Evolutionary conservation across 495 filamentous ascomycete species (phyloP).

Genomic region (Daldinia childiae): DNA sequence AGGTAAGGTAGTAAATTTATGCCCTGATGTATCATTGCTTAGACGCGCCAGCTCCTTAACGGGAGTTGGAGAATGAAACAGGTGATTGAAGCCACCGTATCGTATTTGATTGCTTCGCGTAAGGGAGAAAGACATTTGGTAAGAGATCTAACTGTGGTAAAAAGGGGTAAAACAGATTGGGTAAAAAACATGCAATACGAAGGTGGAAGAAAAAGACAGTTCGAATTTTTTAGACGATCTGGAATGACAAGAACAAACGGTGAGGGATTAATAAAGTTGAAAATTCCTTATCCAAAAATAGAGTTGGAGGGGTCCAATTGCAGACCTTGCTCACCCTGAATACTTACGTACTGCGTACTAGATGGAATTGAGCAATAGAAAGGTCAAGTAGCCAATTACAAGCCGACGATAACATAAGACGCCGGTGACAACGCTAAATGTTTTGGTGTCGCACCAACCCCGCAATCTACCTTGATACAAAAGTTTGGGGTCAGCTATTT

Average conservation of each 20-base stretch:
- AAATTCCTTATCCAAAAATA: constrained; percentile 18
- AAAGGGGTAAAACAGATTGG: constrained; percentile 1
- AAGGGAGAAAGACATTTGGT: constrained; percentile 26
- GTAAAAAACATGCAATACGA: neutral
- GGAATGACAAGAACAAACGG: constrained; percentile 18
- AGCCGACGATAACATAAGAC: constrained; percentile 32
- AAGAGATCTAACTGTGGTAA: neutral
- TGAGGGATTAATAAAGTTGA: constrained; percentile 32
- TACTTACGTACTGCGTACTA: constrained; percentile 41
- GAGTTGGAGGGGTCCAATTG: constrained; percentile 19
- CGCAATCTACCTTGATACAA: constrained; percentile 37
- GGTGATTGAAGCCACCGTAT: constrained; percentile 10
- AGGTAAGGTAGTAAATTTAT: constrained; percentile 33
- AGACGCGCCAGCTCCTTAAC: constrained; percentile 30
- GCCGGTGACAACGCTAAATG: constrained; percentile 17
- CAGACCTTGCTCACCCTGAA: constrained; percentile 17
- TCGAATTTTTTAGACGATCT: neutral
- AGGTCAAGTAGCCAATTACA: constrained; percentile 26
- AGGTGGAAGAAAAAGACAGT: constrained; percentile 3
- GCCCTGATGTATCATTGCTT: constrained; percentile 9
- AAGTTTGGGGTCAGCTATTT: constrained; percentile 27
- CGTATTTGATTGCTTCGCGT: constrained; percentile 26
- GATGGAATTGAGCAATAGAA: constrained; percentile 42
- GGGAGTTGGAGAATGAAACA: constrained; percentile 31
- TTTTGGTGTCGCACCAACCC: constrained; percentile 37